Evolutionary conservation across 2,329 filamentous ascomycete genomes (phyloP), one percentile per base, ranked within the genome.

Genomic region (Aspergillus tanneri): DNA sequence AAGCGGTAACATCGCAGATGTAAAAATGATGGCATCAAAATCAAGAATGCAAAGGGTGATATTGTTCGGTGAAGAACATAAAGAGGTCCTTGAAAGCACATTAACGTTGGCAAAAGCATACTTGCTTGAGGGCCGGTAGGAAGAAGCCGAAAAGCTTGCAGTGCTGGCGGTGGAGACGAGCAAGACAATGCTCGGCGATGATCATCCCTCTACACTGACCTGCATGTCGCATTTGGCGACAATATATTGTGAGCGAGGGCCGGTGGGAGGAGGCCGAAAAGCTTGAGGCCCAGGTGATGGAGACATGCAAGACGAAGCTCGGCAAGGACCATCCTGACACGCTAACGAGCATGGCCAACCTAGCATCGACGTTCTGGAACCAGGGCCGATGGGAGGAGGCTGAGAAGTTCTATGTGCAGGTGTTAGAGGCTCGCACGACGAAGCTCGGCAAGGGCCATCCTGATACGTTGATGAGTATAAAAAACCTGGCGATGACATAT

Each of bases 231-330:
- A 30, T 30, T n/a, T 30, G 4, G 27, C 27, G 3, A 7, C 27
- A n/a, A 30, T 30, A 5, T 30, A 5, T 30, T 7, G n/a, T 5
- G 27, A 30, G 14, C 14, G 10, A 53, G 44, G 52, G 49, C 6
- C 47, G 36, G 14, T 54, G 56, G 39, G 34, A 44, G 40, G 53
- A 62, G 28, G 57, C 59, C 8, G 52, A 59, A 53, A 32, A 30
- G 27, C 27, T 30, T 4, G 10, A 30, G 27, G 4, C 14, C 10
- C 6, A 6, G 6, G 24, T 25, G 24, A 25, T 25, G 24, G 11
- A 25, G 11, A 25, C 6, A 6, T 25, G 11, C 24, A 25, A 25
- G n/a, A 51, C 42, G 27, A 10, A 35, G 30, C 41, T 52, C 22
- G 49, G 50, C 32, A 12, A 34, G 10, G 37, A 51, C 18, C 43